Evolutionary conservation across 257 asterid genomes (phyloP), one percentile per base, ranked within the genome.

Genomic region (Buddleja alternifolia): DNA sequence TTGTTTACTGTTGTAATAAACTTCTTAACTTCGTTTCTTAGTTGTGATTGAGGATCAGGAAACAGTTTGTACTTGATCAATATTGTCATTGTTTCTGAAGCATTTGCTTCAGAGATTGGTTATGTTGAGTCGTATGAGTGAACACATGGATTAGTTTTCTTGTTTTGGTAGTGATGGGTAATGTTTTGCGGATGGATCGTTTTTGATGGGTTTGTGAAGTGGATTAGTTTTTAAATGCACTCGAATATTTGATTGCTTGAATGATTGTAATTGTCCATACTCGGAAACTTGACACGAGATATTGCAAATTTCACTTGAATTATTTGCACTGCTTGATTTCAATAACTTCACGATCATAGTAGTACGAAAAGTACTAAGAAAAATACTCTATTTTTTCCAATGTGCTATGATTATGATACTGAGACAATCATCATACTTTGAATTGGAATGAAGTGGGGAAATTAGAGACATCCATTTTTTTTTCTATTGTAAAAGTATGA

Each of bases 261-360:
- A 29, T 29, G 34, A 5, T 29, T 29, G 2, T 29, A 5, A 29
- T 29, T 29, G 5, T 29, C 34, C n/a, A n/a, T n/a, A n/a, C n/a
- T n/a, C n/a, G n/a, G n/a, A n/a, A n/a, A n/a, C n/a, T n/a, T n/a
- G 34, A 29, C 34, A 29, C 3, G 34, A 29, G 34, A 29, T 29
- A 1, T 29, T 29, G 34, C 34, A 29, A 29, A 29, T 29, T 29
- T 29, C 34, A 29, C 34, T 29, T 39, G 45, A 70, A 67, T 48
- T 69, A 60, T 77, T 63, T 67, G 34, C 61, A 72, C 64, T 77
- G 73, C 67, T 47, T 62, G 82, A 77, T 72, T 68, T 78, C 78
- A 67, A 73, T 67, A 67, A 77, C 73, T 67, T 53, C 61, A 68
- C 46, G 58, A 72, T 29, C 34, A 29, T 5, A 29, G 3, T 1